phyloP scores from a whole-genome alignment of 1,284 basidiomycete genomes.

The Leccinum pallidistipes region DNA sequence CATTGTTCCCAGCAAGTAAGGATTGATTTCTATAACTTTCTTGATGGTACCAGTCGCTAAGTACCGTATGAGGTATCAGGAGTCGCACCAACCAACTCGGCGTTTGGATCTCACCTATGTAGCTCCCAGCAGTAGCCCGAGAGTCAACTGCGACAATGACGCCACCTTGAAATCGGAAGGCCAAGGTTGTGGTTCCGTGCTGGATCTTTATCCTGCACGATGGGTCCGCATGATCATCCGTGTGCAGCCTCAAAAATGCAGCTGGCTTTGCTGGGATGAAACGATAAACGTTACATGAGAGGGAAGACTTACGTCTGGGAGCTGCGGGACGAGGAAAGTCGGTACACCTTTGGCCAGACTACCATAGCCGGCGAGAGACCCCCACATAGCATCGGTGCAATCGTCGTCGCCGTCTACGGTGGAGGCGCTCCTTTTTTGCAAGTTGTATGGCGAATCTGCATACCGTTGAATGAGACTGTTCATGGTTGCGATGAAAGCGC shows the following conservation, averaged over 20 bases:
- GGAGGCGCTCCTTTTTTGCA: conserved; percentile 45
- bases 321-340: conserved; percentile 65
- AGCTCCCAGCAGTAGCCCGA: conserved; percentile 94
- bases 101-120: conserved; percentile 70
- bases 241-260: conserved; percentile 85
- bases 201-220: conserved; percentile 96
- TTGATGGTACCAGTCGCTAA: conserved; percentile 93
- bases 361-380: conserved; percentile 79
- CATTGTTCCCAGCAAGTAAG: conserved; percentile 98
- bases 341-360: conserved; percentile 68
- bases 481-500: conserved; percentile 52
- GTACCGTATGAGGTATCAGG: conserved; percentile 6
- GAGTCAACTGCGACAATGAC: conserved; percentile 99
- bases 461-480: conserved; percentile 73
- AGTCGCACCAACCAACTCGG: background rate
- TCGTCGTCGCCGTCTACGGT: conserved; percentile 61
- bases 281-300: background rate
- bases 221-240: conserved; percentile 92
- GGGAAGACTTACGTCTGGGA: conserved; percentile 64
- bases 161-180: conserved; percentile 95
- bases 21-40: conserved; percentile 99
- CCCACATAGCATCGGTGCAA: conserved; percentile 70
- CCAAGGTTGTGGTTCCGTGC: conserved; percentile 98
- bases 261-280: conserved; percentile 63
- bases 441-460: conserved; percentile 51